Conservation (phyloP, 2,329 filamentous ascomycete species). For the Hymenoscyphus occultus region DNA sequence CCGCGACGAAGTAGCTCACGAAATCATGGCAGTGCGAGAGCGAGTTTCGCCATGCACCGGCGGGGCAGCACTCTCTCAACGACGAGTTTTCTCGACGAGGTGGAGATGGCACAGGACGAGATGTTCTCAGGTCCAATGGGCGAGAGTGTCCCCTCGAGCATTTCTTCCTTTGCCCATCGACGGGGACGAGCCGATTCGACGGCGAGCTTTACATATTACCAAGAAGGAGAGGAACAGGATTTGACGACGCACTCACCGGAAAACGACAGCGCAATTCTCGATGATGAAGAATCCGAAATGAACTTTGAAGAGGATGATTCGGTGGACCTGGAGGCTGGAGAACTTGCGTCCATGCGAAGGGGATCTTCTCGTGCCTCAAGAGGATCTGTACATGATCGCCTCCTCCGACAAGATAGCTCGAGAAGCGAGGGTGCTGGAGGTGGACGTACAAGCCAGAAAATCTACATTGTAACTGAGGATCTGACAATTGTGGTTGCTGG, state of each 20-base stretch:
- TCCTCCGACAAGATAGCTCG: slow-evolving; percentile 67
- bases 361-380: slow-evolving; percentile 61
- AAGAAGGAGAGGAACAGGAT: slow-evolving; percentile 62
- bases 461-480: slow-evolving; percentile 91
- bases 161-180: slow-evolving; percentile 87
- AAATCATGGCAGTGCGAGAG: slow-evolving; percentile 30
- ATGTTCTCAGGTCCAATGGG: slow-evolving; percentile 91
- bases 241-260: slow-evolving; percentile 39
- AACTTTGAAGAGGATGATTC: slow-evolving; percentile 33
- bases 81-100: slow-evolving; percentile 83
- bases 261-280: slow-evolving; percentile 39
- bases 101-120: slow-evolving; percentile 99
- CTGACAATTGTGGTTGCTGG: slow-evolving; percentile 91
- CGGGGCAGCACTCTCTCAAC: slow-evolving; percentile 68
- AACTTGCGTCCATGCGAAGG: slow-evolving; percentile 50
- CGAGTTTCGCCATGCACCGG: slow-evolving; percentile 51
- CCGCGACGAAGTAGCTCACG: slow-evolving; percentile 35
- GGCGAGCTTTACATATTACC: slow-evolving; percentile 86
- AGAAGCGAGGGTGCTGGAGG: slow-evolving; percentile 62
- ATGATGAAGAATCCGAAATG: slow-evolving; percentile 41
- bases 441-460: slow-evolving; percentile 76
- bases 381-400: slow-evolving; percentile 56
- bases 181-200: slow-evolving; percentile 77
- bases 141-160: slow-evolving; percentile 91
- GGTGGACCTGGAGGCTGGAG: slow-evolving; percentile 37